Evolutionary conservation across 139 green algal genomes (phyloP), one percentile per base, ranked within the genome.

Genomic region (Edaphochlamys debaryana): DNA sequence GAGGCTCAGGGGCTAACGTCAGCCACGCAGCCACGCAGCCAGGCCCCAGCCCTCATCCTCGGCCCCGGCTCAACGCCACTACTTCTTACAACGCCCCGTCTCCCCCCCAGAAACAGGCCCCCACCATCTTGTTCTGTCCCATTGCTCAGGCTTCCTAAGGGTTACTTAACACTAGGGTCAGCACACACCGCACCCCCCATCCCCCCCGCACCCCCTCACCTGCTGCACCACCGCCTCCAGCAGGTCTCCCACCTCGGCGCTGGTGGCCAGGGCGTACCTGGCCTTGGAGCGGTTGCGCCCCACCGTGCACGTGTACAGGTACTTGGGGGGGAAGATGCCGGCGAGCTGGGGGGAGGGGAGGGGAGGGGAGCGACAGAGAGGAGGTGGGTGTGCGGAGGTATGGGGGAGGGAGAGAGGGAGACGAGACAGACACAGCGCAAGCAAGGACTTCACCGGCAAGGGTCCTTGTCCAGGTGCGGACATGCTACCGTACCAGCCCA

Each of bases 261-360:
- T 73, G 32, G 69, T 66, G 42, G 78, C 42, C 40, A 90, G 82
- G 0, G 87, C 77, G 62, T 85, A 90, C n/a, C 87, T 62, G 4
- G 78, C 87, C 62, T 91, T 91, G 67, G 42, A 79, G 36, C 87
- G 64, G 83, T 88, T 91, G 37, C 87, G 66, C 0, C 87, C 83
- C 68, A 88, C 95, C 6, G 95, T 96, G 85, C 94, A 97, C 0
- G 96, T 98, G 90, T 94, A 98, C 27, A 98, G 77, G 86, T 93
- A 87, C 27, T 90, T 79, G 32, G 95, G 95, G 7, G 94, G 95
- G 81, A 98, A 88, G 69, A 95, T 76, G 4, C 86, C 88, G 37
- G 73, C 73, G 8, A 80, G 56, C 73, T 80, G 56, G 23, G 73
- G 37, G 73, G 32, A 11, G 42, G 41, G n/a, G 13, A 45, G 32